Conservation (phyloP, 2,329 filamentous ascomycete species). For the Tolypocladium album region DNA sequence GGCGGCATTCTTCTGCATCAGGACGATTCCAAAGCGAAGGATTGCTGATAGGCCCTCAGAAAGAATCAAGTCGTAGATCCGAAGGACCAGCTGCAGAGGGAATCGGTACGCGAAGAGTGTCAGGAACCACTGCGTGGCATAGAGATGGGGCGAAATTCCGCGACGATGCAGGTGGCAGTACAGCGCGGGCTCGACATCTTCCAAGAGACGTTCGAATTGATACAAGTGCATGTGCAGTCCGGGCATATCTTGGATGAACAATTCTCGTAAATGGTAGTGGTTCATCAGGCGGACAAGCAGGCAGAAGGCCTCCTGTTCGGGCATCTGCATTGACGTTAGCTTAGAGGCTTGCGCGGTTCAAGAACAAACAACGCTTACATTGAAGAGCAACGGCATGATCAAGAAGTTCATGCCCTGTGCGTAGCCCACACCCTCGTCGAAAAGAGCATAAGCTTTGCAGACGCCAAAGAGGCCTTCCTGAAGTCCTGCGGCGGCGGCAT, state of each 20-base stretch:
- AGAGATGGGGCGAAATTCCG: constrained; percentile 81
- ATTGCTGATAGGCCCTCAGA: constrained; percentile 90
- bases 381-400: constrained; percentile 92
- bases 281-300: constrained; percentile 92
- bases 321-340: constrained; percentile 51
- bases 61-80: constrained; percentile 91
- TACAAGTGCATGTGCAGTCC: constrained; percentile 88
- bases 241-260: constrained; percentile 94
- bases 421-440: constrained; percentile 89
- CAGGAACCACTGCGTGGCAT: constrained; percentile 98
- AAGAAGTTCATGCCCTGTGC: constrained; percentile 99
- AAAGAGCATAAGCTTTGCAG: constrained; percentile 95
- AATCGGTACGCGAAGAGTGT: constrained; percentile 98
- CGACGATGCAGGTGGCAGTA: constrained; percentile 89
- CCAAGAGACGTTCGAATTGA: constrained; percentile 86
- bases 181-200: constrained; percentile 86
- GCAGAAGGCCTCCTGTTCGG: constrained; percentile 93
- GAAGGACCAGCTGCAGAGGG: constrained; percentile 86
- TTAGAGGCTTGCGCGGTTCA: background rate
- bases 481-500: constrained; percentile 78
- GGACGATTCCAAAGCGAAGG: constrained; percentile 83
- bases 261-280: constrained; percentile 82
- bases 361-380: constrained; percentile 41
- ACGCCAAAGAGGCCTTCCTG: constrained; percentile 92
- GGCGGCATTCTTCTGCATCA: constrained; percentile 89